These are phyloP conservation scores for Cladorrhinum samala DNA, from an alignment of 495 filamentous ascomycete species.

Conservation along the genomic window DNA sequence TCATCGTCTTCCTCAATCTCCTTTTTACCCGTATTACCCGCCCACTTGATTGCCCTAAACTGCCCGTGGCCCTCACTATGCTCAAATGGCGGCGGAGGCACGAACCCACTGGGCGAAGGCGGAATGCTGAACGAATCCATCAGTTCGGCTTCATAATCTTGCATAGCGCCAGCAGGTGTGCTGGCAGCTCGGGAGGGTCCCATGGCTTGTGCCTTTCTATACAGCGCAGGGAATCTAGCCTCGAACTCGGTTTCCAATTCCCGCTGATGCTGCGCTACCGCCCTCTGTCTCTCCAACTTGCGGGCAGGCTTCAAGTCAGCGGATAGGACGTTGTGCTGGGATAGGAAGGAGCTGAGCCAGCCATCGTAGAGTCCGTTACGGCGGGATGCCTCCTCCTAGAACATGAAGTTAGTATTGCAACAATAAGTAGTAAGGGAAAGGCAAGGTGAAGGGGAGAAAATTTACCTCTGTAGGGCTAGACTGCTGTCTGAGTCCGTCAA, in stretches of 20 bases:
- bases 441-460: not conserved
- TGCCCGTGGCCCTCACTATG: not conserved
- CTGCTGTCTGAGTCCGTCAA: conserved; percentile 33
- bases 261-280: conserved; percentile 34
- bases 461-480: conserved; percentile 28
- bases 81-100: conserved; percentile 14
- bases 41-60: conserved; percentile 22
- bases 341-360: conserved; percentile 33
- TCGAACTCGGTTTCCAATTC: conserved; percentile 37
- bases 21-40: no score
- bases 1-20: conserved; percentile 8
- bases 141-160: not conserved
- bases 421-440: not conserved
- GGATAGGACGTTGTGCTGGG: conserved; percentile 30
- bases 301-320: conserved; percentile 31
- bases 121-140: not conserved
- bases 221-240: conserved; percentile 28
- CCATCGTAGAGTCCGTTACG: conserved; percentile 29
- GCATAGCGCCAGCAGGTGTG: conserved; percentile 14
- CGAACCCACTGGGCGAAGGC: not conserved
- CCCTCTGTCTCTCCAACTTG: conserved; percentile 31
- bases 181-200: conserved; percentile 10
- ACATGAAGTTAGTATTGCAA: no score
- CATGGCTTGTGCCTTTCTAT: conserved; percentile 30
- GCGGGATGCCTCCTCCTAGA: conserved; percentile 28